phyloP scores from a whole-genome alignment of 768 basidiomycete genomes.

The Pleurotus sapidus region DNA sequence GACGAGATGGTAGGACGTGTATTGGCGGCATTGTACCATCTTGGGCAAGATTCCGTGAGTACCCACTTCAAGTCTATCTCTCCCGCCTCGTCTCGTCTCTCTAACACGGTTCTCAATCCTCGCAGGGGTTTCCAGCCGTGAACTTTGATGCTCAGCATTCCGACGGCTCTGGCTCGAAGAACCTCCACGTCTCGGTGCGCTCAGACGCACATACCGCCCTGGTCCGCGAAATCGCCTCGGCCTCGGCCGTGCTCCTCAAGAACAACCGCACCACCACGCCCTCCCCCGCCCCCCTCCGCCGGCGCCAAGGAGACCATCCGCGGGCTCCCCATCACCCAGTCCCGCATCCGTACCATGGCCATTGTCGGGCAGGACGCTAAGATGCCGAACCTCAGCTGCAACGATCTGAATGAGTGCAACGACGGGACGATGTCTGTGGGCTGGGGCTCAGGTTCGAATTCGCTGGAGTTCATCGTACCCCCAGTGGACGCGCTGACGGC shows the following conservation, averaged over 20 bases:
- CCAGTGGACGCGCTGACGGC: constrained; percentile 45
- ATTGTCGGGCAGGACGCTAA: constrained; percentile 59
- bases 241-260: constrained; percentile 67
- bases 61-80: too few relatives aligned
- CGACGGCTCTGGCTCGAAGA: constrained; percentile 42
- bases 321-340: constrained; percentile 42
- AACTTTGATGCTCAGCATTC: constrained; percentile 45
- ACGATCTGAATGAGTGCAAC: constrained; percentile 50
- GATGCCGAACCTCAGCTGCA: constrained; percentile 44
- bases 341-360: constrained; percentile 52
- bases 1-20: constrained; percentile 46
- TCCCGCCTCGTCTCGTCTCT: neutral
- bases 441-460: constrained; percentile 53
- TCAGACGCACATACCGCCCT: constrained; percentile 45
- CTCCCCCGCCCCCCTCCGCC: too few relatives aligned
- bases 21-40: constrained; percentile 41
- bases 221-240: constrained; percentile 60
- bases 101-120: neutral
- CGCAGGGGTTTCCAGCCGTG: constrained; percentile 41
- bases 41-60: constrained; percentile 46
- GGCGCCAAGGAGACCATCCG: constrained; percentile 20
- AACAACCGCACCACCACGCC: constrained; percentile 43
- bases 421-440: constrained; percentile 63
- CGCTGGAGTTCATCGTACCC: constrained; percentile 40
- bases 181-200: constrained; percentile 41